These are phyloP conservation scores for Akebia trifoliata DNA, from an alignment of 164 flowering plant genomes.

Conservation along the genomic window DNA sequence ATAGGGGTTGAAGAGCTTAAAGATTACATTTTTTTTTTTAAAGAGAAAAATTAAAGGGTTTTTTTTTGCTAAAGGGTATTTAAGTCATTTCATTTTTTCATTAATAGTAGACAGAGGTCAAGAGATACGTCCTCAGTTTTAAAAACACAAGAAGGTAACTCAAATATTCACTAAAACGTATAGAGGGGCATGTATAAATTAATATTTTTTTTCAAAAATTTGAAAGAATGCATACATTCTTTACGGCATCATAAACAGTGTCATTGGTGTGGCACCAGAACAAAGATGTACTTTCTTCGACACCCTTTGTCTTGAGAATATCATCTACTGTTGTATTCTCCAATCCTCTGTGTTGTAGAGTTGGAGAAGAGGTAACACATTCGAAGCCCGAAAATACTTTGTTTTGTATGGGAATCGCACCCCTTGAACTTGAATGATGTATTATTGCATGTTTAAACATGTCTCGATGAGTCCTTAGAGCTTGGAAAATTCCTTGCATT, in stretches of 20 bases:
- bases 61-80: no score
- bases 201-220: no score
- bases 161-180: no score
- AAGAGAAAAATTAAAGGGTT: no score
- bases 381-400: constrained; percentile 20
- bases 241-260: constrained; percentile 66
- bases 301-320: constrained; percentile 57
- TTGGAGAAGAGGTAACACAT: constrained; percentile 30
- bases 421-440: constrained; percentile 11
- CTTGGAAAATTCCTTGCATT: constrained; percentile 42
- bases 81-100: no score
- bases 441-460: constrained; percentile 21
- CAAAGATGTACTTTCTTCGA: constrained; percentile 45
- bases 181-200: no score
- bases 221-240: constrained; percentile 40
- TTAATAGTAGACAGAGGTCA: no score
- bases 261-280: constrained; percentile 61
- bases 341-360: constrained; percentile 42
- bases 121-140: no score
- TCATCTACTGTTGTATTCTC: constrained; percentile 74
- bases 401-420: background rate
- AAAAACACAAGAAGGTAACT: no score
- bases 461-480: constrained; percentile 28
- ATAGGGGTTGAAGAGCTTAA: no score
- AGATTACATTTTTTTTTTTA: no score